Conservation (phyloP, 805 yeast genomes). For the Ogataea ramenticola region DNA sequence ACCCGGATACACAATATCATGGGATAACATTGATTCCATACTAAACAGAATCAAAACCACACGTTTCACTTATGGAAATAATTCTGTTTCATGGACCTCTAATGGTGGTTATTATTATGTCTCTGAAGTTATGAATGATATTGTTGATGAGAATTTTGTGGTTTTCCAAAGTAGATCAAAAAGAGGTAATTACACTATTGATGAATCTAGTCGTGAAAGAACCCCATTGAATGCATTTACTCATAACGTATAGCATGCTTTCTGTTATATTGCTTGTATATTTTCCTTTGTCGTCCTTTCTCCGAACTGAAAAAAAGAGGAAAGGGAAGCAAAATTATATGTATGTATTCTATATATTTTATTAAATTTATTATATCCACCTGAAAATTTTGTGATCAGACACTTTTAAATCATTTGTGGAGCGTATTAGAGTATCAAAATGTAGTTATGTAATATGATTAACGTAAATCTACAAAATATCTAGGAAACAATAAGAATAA, state of each 20-base stretch:
- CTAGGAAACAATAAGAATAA: too few relatives aligned
- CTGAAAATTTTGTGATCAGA: too few relatives aligned
- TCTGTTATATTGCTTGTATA: not conserved
- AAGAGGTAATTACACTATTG: slow-evolving; percentile 6
- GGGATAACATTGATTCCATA: slow-evolving; percentile 45
- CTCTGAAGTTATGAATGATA: slow-evolving; percentile 46
- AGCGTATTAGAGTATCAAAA: too few relatives aligned
- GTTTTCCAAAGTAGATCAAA: slow-evolving; percentile 20
- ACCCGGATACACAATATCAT: slow-evolving; percentile 60
- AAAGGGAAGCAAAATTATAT: too few relatives aligned
- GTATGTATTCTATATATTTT: too few relatives aligned
- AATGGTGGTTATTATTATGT: slow-evolving; percentile 76
- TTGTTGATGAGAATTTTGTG: slow-evolving; percentile 26
- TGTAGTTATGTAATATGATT: too few relatives aligned
- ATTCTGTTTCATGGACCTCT: slow-evolving; percentile 86
- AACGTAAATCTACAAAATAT: too few relatives aligned
- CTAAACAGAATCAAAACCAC: slow-evolving; percentile 60
- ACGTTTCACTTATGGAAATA: slow-evolving; percentile 53
- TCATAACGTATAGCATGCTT: slow-evolving; percentile 18
- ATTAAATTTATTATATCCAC: too few relatives aligned
- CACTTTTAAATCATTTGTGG: too few relatives aligned
- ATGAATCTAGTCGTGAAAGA: slow-evolving; percentile 11
- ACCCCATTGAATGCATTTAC: slow-evolving; percentile 27
- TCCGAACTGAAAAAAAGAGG: too few relatives aligned
- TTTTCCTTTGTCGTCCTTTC: not conserved